Base-by-base conservation (phyloP, 768 basidiomycete species). In the Cubamyces sp. region DNA sequence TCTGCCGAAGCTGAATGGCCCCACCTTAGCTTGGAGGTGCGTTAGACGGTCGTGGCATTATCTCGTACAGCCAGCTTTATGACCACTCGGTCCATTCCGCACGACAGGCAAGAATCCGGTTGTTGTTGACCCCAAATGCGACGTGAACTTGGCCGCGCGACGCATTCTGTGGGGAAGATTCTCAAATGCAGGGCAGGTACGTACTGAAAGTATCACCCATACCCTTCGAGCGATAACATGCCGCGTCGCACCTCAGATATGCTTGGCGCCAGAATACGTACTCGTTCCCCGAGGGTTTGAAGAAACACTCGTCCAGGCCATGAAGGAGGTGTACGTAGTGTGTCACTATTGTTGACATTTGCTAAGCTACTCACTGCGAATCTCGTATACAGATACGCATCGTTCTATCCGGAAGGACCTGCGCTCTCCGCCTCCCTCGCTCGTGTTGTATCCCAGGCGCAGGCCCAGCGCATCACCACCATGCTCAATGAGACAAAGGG, bases 151-250 rank as follows among this genome's bases (percentile, higher is more conserved):
- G 3, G 80, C 87, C 0, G 90, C 90, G 2, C 82, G 81, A 45
- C 81, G 92, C 21, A 79, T 94, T 43, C 71, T 93, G 30, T 94
- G 91, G 90, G 91, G 91, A 19, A 92, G 91, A 67, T 73, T 76
- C 45, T 74, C 80, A 45, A 95, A 95, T 66, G 84, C 84, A 0
- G 93, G 93, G 1, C 79, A 79, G 69, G 76, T 77, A 59, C n/a
- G 64, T 47, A 39, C 5, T 39, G 42, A 1, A 1, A 11, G 34
- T 11, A 34, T 43, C 42, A n/a, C 5, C 16, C 42, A 43, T 16
- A n/a, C 18, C 1, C 48, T 60, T 53, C 16, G 0, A 4, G 5
- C 26, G 18, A 25, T 3, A 50, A 43, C 45, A 26, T 45, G 26
- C 18, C 42, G 25, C 28, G 25, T 39, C 45, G 18, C 42, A 5